Base-by-base conservation (phyloP, 192 early-diverging fungal genomes). In the Gaertneriomyces semiglobifer region DNA sequence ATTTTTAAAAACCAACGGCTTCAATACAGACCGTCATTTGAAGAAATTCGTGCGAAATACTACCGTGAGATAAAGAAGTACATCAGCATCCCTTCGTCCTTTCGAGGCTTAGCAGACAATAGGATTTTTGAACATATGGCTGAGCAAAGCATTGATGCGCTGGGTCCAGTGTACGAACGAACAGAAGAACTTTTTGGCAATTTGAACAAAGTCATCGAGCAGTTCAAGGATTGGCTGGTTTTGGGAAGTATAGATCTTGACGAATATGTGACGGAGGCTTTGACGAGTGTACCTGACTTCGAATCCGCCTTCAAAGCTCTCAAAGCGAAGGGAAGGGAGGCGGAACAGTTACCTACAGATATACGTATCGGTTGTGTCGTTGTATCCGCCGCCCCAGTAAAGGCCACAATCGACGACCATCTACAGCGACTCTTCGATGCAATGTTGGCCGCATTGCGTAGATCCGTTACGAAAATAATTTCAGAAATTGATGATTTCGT, bases 31-130 rank as follows among this genome's bases (percentile, higher is more conserved):
- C 84, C 84, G 25, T 53, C 81, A 1, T 81, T 78, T 52, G 84
- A 86, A 68, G 84, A 86, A 63, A 77, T 86, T 60, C 69, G 77
- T 48, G 80, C 84, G n/a, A 84, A 84, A 61, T 86, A 85, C 68
- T 86, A 83, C 60, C 69, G 82, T 4, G 84, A 86, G 71, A 78
- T 86, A 71, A 85, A 85, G 66, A 80, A 80, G 62, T 77, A 85
- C 58, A 83, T 86, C 59, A 86, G 80, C 53, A 72, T 83, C 9
- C 84, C 84, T 10, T 58, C 69, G 19, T 16, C 70, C 2, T 84
- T 86, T 65, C 70, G 72, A 54, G 73, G 78, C 8, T 66, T 86
- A 3, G 74, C 77, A 2, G 79, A 85, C 2, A 64, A 44, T 11
- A 45, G 65, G 14, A 72, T 80, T 10, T 86, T 82, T 66, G 44